Conservation (phyloP, 2,329 filamentous ascomycete genomes). For the Hortaea sp. region DNA sequence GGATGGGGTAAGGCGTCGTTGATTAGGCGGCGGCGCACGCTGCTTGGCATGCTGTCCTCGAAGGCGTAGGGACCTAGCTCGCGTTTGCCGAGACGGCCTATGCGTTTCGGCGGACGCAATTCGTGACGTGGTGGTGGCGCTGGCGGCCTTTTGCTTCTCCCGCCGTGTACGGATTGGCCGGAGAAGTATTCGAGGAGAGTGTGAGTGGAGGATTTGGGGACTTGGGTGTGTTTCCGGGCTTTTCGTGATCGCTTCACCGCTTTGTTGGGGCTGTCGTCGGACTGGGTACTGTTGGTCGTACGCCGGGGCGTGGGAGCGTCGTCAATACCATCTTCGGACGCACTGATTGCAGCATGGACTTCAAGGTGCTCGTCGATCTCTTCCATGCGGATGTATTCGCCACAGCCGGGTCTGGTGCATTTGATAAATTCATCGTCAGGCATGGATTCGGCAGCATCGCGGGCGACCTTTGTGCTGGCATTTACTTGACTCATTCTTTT, state of each 20-base stretch:
- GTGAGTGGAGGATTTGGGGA: background rate
- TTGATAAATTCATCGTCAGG: constrained; percentile 20
- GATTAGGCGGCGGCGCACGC: constrained; percentile 32
- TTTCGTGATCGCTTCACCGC: background rate
- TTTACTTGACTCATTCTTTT: background rate
- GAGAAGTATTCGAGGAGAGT: constrained; percentile 7
- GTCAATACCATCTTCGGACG: constrained; percentile 27
- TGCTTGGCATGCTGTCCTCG: constrained; percentile 36
- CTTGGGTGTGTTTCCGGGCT: background rate
- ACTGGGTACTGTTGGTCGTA: background rate
- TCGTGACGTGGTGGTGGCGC: background rate
- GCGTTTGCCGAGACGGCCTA: constrained; percentile 24
- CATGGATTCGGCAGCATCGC: constrained; percentile 4
- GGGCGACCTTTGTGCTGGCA: background rate
- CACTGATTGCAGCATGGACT: constrained; percentile 25
- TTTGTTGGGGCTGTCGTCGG: background rate
- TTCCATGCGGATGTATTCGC: constrained; percentile 30
- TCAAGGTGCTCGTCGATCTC: constrained; percentile 39
- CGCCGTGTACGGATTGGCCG: constrained; percentile 1
- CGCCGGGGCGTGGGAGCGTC: constrained; percentile 13
- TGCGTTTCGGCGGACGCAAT: constrained; percentile 1
- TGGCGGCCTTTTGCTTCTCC: background rate
- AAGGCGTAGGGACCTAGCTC: constrained; percentile 40
- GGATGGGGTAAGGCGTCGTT: constrained; percentile 30
- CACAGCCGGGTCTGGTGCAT: constrained; percentile 35